Base-by-base conservation (phyloP, 176 grass and related monocot genomes). In the Bothriochloa decipiens region DNA sequence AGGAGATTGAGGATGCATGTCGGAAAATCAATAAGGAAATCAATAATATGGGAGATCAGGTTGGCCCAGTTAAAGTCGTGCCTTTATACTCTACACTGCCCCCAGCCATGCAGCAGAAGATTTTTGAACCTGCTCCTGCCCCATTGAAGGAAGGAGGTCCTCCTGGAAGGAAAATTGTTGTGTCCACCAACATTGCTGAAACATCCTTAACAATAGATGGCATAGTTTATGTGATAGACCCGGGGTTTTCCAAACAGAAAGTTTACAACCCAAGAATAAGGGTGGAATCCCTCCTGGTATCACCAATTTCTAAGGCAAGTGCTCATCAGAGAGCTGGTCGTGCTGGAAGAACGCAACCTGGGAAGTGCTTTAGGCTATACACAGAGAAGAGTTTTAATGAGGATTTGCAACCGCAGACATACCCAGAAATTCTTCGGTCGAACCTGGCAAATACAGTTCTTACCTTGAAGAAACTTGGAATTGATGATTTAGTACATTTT, bases 1-100 rank as follows among this genome's bases (percentile, higher is more conserved):
- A 99, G 75, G 97, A 99, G 88, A 99, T 99, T 76, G 97, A 99
- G 84, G 97, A 99, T 79, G 97, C 97, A n/a, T 96, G 93, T 66
- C 87, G 84, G 73, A 99, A 99, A 91, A 89, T 99, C 49, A 94
- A 89, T 11, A 99, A 99, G 84, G 97, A 99, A 81, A 27, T 92
- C 23, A 94, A 92, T 87, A 99, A 94, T 75, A 83, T 94, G 90
- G 97, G 97, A 61, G 97, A 96, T 76, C 97, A 96, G 65, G 97
- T 96, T 87, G 97, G 97, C n/a, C 90, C 91, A 65, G 82, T 99
- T 79, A 99, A 99, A 90, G 86, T 87, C 22, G 91, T 96, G 10
- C 93, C 97, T 42, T 65, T 99, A 55, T 99, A 96, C 92, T 99
- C 97, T 67, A 96, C 93, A 14, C 82, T 99, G 25, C 91, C 96